Evolutionary conservation across 2,329 filamentous ascomycete species (phyloP).

Genomic region (Calycina herbarum): DNA sequence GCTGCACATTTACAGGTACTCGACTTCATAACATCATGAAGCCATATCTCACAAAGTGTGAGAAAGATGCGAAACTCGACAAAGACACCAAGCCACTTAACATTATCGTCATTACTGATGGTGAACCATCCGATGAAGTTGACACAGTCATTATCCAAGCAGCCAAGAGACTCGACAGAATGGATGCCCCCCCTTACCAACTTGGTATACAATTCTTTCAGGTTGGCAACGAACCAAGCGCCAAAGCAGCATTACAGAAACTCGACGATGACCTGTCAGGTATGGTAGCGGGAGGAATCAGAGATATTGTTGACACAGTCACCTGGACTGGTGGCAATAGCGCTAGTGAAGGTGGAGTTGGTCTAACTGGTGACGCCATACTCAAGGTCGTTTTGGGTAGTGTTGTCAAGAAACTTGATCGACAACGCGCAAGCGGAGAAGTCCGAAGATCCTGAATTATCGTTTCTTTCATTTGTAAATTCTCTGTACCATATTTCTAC

Average conservation of each 20-base stretch:
- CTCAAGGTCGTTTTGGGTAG: conserved; percentile 81
- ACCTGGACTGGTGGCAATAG: conserved; percentile 58
- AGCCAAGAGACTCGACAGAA: conserved; percentile 68
- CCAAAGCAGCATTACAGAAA: conserved; percentile 63
- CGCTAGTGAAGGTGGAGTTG: conserved; percentile 41
- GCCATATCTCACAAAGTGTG: conserved; percentile 65
- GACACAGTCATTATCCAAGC: conserved; percentile 66
- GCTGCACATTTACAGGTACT: conserved; percentile 72
- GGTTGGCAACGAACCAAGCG: conserved; percentile 71
- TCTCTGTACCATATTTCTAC: not conserved
- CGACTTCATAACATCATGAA: conserved; percentile 70
- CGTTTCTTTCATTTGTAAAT: conserved; percentile 6
- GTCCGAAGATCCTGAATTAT: conserved; percentile 20
- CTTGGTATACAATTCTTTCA: conserved; percentile 96
- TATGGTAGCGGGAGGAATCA: conserved; percentile 54
- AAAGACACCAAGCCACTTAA: conserved; percentile 73
- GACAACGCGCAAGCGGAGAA: conserved; percentile 39
- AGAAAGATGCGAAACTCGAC: conserved; percentile 39
- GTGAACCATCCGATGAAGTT: conserved; percentile 75
- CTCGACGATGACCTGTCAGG: conserved; percentile 73
- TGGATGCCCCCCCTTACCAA: conserved; percentile 75
- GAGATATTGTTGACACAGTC: conserved; percentile 92
- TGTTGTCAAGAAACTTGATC: conserved; percentile 67
- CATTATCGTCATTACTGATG: conserved; percentile 91
- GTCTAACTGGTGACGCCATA: conserved; percentile 67